Conservation (phyloP, 768 basidiomycete genomes). For the Macrolepiota fuliginosa region DNA sequence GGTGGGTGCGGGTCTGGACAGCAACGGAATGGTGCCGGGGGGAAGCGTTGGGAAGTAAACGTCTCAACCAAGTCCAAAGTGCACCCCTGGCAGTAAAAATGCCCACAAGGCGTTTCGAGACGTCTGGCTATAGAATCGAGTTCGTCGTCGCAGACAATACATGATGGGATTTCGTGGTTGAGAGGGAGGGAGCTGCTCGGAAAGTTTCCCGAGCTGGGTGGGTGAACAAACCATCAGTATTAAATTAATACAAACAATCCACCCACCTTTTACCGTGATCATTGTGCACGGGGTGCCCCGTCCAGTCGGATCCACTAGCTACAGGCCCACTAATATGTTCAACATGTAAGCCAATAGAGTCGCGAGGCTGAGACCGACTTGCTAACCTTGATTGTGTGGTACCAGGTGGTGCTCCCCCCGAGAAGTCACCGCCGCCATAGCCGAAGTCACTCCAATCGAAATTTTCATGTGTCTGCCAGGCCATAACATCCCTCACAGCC, state of each 20-base stretch:
- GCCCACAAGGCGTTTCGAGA: conserved; percentile 14
- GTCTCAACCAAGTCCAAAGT: conserved; percentile 6
- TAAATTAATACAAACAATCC: too few species aligned
- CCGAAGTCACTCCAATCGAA: not conserved
- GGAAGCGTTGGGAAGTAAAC: conserved; percentile 5
- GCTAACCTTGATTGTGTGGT: not conserved
- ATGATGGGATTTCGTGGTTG: not conserved
- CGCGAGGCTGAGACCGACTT: too few species aligned
- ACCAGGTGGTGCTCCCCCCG: not conserved
- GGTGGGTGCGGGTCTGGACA: conserved; percentile 10
- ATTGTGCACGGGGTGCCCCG: too few species aligned
- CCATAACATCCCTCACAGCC: not conserved
- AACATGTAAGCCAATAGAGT: not conserved
- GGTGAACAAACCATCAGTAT: too few species aligned
- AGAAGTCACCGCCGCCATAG: not conserved
- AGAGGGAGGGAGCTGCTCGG: not conserved
- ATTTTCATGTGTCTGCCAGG: not conserved
- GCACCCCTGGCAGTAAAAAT: conserved; percentile 14
- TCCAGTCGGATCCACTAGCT: not conserved
- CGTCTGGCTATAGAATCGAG: not conserved
- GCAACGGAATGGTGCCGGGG: conserved; percentile 5
- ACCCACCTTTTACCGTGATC: not conserved
- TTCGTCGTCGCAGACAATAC: not conserved
- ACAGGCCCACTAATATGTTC: not conserved
- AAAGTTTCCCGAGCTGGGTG: too few species aligned